phyloP scores from a whole-genome alignment of 2,329 filamentous ascomycete species.

The Immersiporthe knoxdaviesiana region DNA sequence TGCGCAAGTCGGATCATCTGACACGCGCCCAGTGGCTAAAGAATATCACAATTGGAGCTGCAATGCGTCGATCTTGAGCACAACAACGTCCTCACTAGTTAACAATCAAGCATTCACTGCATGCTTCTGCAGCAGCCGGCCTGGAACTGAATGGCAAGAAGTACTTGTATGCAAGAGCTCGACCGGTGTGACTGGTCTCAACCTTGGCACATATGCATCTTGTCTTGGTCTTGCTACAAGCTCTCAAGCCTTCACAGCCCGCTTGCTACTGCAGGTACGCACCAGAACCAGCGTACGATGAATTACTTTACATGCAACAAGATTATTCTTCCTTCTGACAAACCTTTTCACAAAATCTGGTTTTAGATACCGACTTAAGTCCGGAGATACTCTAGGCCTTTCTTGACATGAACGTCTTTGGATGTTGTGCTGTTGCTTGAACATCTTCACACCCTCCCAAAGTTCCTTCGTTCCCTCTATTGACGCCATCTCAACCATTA shows the following conservation, averaged over 20 bases:
- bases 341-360: neutral
- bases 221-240: neutral
- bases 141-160: neutral
- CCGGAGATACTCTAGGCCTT: neutral
- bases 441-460: constrained; percentile 9
- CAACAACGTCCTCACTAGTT: neutral
- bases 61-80: neutral
- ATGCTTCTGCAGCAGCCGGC: neutral
- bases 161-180: neutral
- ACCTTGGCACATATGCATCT: neutral
- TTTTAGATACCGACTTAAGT: neutral
- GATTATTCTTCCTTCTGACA: neutral
- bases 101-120: neutral
- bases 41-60: neutral
- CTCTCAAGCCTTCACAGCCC: neutral
- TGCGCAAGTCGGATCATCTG: neutral
- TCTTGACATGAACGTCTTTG: constrained; percentile 7
- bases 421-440: constrained; percentile 6
- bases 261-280: neutral
- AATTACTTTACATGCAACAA: neutral
- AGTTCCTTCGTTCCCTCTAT: constrained; percentile 5
- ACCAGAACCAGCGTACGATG: neutral
- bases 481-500: constrained; percentile 2
- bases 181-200: neutral
- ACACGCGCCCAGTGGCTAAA: neutral